Conservation (phyloP, 805 yeast species). For the Jamesozyma rosinii region DNA sequence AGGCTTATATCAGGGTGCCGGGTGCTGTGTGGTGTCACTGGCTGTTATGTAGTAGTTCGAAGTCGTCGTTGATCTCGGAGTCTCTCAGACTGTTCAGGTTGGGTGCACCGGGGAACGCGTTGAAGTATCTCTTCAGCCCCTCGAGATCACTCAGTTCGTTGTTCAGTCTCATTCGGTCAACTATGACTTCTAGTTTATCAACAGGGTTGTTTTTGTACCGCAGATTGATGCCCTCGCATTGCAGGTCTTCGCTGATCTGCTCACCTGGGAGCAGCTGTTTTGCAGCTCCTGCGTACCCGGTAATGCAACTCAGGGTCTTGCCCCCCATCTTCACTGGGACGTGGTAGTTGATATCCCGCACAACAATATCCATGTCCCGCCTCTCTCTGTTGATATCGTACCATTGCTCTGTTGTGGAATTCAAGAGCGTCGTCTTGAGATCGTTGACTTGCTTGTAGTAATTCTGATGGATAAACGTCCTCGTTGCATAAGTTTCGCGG, state of each 20-base stretch:
- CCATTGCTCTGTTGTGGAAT: conserved; percentile 77
- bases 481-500: conserved; percentile 67
- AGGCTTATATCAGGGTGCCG: too few relatives aligned
- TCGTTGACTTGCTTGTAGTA: conserved; percentile 61
- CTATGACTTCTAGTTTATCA: conserved; percentile 42
- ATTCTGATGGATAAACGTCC: conserved; percentile 79
- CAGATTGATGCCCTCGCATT: conserved; percentile 38
- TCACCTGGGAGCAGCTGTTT: conserved; percentile 26
- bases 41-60: conserved; percentile 23
- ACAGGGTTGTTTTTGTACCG: conserved; percentile 34
- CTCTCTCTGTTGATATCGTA: conserved; percentile 86
- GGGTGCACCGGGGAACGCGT: conserved; percentile 74
- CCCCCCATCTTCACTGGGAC: conserved; percentile 29
- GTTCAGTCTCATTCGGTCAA: conserved; percentile 55
- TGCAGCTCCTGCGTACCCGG: conserved; percentile 33
- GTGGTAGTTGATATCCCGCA: conserved; percentile 42
- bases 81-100: conserved; percentile 51
- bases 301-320: conserved; percentile 30
- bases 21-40: not conserved
- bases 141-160: conserved; percentile 61
- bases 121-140: conserved; percentile 57
- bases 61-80: conserved; percentile 68
- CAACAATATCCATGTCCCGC: conserved; percentile 56
- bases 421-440: conserved; percentile 52
- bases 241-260: conserved; percentile 27